A percentile compares a stretch with the other conserved stretches of the same genome.
These are phyloP conservation scores for Funneliformis geosporum DNA, from an alignment of 192 early-diverging fungal species.

Conservation along the genomic window DNA sequence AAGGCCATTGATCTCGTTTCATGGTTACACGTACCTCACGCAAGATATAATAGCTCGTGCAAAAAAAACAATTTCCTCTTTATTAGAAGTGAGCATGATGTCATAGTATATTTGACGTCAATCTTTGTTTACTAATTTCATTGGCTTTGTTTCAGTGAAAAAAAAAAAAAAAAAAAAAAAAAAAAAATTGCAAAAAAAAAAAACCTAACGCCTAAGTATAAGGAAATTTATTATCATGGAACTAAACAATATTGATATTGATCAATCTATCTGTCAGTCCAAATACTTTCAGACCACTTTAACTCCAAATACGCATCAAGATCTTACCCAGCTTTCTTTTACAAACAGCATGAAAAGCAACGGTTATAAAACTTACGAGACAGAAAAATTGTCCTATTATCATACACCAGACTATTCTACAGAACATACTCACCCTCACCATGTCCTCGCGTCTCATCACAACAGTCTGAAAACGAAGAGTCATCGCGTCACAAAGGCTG, in stretches of 20 bases:
- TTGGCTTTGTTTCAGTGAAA: conserved; percentile 8
- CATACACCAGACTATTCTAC: conserved; percentile 4
- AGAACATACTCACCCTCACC: neutral
- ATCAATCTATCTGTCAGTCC: neutral
- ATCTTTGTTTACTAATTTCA: conserved; percentile 1
- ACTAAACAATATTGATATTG: neutral
- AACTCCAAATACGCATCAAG: neutral
- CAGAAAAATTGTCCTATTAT: conserved; percentile 16
- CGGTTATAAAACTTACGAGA: conserved; percentile 8
- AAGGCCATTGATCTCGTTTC: conserved; percentile 16
- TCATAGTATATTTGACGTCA: conserved; percentile 21
- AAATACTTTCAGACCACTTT: conserved; percentile 6
- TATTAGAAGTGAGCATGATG: conserved; percentile 18
- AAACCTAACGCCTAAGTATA: neutral
- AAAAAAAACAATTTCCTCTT: conserved; percentile 20
- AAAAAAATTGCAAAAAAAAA: conserved; percentile 2
- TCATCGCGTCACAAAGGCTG: conserved; percentile 18
- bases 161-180: conserved; percentile 28
- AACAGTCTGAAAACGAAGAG: conserved; percentile 9
- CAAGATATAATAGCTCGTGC: conserved; percentile 22
- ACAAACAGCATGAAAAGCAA: conserved; percentile 5
- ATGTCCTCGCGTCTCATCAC: neutral
- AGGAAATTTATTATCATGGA: conserved; percentile 21
- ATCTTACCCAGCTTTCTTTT: neutral
- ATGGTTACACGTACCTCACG: neutral